Evolutionary conservation across 2,329 filamentous ascomycete genomes (phyloP).

Genomic region (Aureobasidium sp.): DNA sequence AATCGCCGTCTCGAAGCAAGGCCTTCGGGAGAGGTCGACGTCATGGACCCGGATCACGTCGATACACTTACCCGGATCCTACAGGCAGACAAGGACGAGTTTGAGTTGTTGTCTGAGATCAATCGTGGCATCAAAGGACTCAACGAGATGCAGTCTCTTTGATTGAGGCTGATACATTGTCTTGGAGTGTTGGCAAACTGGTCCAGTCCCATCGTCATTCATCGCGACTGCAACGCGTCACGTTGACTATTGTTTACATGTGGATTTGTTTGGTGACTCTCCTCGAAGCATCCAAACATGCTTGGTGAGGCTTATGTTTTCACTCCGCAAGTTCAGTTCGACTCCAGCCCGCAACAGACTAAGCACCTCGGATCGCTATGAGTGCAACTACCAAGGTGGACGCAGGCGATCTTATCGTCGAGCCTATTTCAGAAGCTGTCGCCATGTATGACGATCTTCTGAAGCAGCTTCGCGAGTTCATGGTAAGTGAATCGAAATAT

Average conservation of each 20-base stretch:
- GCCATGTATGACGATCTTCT: background rate
- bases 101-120: too few relatives aligned
- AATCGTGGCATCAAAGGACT: too few relatives aligned
- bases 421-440: background rate
- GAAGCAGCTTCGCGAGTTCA: background rate
- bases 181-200: background rate
- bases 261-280: background rate
- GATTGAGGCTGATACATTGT: background rate
- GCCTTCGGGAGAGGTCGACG: too few relatives aligned
- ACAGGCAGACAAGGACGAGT: too few relatives aligned
- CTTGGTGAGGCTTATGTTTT: background rate
- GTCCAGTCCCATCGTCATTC: background rate
- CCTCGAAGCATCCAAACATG: background rate
- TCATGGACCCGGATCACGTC: too few relatives aligned
- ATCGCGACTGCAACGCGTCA: background rate
- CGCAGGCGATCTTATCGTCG: background rate
- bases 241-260: background rate
- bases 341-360: background rate
- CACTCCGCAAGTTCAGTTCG: background rate
- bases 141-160: too few relatives aligned
- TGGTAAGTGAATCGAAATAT: background rate
- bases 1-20: too few relatives aligned
- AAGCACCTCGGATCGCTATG: background rate
- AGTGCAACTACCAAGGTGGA: background rate
- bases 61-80: too few relatives aligned